These are phyloP conservation scores for Podospora sp. DNA, from an alignment of 495 filamentous ascomycete species.

Conservation along the genomic window DNA sequence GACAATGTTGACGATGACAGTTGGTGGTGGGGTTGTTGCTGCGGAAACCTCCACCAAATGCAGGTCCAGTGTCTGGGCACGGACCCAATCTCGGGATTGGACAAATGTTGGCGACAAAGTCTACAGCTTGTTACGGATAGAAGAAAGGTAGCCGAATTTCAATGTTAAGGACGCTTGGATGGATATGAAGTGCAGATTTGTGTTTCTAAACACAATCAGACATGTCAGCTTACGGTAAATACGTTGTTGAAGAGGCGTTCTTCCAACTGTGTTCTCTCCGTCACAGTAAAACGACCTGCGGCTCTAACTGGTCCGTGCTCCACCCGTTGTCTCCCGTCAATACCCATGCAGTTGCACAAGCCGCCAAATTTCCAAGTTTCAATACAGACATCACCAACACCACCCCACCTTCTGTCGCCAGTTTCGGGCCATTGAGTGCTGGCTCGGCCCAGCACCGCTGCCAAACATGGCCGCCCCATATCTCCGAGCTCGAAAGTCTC, in stretches of 20 bases:
- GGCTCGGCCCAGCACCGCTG: slow-evolving; percentile 34
- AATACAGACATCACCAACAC: slow-evolving; percentile 7
- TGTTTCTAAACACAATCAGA: no score
- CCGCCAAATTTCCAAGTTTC: slow-evolving; percentile 18
- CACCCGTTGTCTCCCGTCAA: background rate
- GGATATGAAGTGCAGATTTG: no score
- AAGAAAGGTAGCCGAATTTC: no score
- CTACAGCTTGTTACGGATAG: background rate
- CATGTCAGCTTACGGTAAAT: no score
- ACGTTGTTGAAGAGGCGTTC: no score
- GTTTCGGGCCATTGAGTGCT: slow-evolving; percentile 42
- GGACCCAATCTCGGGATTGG: background rate
- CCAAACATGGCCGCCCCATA: slow-evolving; percentile 42
- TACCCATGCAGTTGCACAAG: slow-evolving; percentile 4
- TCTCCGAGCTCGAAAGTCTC: slow-evolving; percentile 36
- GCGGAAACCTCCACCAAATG: slow-evolving; percentile 62
- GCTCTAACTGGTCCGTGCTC: background rate
- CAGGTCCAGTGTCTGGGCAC: slow-evolving; percentile 51
- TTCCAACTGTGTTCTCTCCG: no score
- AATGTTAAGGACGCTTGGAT: no score
- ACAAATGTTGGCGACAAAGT: slow-evolving; percentile 16
- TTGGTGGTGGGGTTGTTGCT: slow-evolving; percentile 28
- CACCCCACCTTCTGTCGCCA: background rate
- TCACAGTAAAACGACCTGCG: background rate
- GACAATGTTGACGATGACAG: slow-evolving; percentile 23